These are phyloP conservation scores for Forsythia viridissima DNA, from an alignment of 257 asterid genomes.

Conservation along the genomic window DNA sequence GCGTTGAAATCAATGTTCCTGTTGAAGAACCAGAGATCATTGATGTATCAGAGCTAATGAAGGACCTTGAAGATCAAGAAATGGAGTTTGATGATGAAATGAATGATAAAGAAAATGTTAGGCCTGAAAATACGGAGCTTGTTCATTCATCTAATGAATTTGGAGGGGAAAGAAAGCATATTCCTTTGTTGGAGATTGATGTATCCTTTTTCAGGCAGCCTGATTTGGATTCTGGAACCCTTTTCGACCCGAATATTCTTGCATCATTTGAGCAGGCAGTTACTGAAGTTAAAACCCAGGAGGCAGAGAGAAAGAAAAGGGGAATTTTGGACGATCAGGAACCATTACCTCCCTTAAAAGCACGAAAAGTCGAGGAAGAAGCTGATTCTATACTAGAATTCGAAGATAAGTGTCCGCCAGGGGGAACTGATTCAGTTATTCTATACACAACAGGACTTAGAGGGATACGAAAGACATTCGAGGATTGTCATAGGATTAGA, in stretches of 20 bases:
- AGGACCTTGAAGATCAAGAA: conserved; percentile 63
- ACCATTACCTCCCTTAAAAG: conserved; percentile 40
- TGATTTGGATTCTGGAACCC: conserved; percentile 57
- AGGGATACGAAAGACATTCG: conserved; percentile 85
- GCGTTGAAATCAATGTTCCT: conserved; percentile 16
- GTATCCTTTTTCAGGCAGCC: conserved; percentile 55
- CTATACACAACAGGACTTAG: conserved; percentile 86
- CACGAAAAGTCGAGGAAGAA: conserved; percentile 40
- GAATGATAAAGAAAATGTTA: conserved; percentile 64
- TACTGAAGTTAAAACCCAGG: conserved; percentile 53
- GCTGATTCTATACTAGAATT: conserved; percentile 49
- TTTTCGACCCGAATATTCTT: conserved; percentile 72
- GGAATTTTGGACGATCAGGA: not conserved
- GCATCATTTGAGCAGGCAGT: conserved; percentile 76
- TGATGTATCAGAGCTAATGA: conserved; percentile 71
- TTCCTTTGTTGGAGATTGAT: conserved; percentile 44
- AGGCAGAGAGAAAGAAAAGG: conserved; percentile 45
- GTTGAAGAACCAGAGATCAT: conserved; percentile 55
- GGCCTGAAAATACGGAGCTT: conserved; percentile 32
- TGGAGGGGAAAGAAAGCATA: not conserved
- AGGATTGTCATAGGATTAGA: conserved; percentile 72
- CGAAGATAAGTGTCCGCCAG: conserved; percentile 73
- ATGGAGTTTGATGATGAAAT: conserved; percentile 31
- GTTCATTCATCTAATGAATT: conserved; percentile 18
- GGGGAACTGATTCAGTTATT: conserved; percentile 61